phyloP scores from a whole-genome alignment of 2,329 filamentous ascomycete genomes.

The Hymenoscyphus salicellus region DNA sequence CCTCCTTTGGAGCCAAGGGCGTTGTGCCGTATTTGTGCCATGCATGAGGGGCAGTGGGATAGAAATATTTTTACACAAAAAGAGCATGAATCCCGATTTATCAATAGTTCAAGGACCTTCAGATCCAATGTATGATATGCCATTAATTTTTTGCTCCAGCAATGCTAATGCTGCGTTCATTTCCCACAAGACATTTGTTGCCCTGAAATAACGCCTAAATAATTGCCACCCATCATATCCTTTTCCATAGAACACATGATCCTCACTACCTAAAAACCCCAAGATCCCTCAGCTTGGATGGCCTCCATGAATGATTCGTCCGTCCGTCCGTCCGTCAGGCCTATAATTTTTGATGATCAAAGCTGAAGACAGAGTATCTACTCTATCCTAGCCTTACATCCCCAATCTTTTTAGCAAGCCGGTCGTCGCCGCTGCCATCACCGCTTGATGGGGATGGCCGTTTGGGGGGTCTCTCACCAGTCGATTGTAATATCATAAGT shows the following conservation, averaged over 20 bases:
- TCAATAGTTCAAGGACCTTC: background rate
- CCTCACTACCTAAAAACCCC: background rate
- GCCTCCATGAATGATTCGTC: background rate
- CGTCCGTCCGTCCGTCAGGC: constrained; percentile 1
- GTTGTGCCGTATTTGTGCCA: too few species aligned
- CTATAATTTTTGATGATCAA: constrained; percentile 18
- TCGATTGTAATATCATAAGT: constrained; percentile 88
- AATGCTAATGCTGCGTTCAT: background rate
- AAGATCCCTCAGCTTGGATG: background rate
- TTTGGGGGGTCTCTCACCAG: constrained; percentile 93
- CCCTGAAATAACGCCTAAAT: background rate
- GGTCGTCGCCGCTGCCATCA: constrained; percentile 36
- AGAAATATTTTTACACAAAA: too few species aligned
- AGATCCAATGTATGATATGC: background rate
- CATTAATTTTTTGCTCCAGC: background rate
- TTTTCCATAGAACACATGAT: background rate
- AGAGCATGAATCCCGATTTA: too few species aligned
- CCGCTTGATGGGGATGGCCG: constrained; percentile 46
- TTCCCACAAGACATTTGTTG: background rate
- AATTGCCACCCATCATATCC: background rate
- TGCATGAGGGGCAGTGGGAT: too few species aligned
- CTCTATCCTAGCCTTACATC: constrained; percentile 51
- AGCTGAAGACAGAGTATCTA: constrained; percentile 20
- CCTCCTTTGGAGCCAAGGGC: too few species aligned
- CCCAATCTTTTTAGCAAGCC: constrained; percentile 64